phyloP scores from a whole-genome alignment of 2,329 filamentous ascomycete species.

The Fusarium duplospermum region DNA sequence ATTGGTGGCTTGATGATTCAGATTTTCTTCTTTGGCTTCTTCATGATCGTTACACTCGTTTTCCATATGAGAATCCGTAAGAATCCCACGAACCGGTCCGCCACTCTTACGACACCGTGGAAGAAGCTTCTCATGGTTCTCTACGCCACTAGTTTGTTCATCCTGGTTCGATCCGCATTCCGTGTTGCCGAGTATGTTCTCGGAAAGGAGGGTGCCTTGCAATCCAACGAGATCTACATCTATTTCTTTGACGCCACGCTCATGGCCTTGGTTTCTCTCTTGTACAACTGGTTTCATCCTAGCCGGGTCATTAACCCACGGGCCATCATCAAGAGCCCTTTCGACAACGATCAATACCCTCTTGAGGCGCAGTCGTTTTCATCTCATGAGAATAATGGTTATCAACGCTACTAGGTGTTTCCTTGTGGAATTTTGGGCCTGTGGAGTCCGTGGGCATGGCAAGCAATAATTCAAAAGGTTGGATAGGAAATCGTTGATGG shows the following conservation, averaged over 20 bases:
- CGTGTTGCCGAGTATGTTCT: conserved; percentile 55
- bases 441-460: not conserved
- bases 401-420: not conserved
- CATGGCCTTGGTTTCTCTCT: conserved; percentile 41
- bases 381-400: not conserved
- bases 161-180: conserved; percentile 54
- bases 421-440: not conserved
- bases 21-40: conserved; percentile 64
- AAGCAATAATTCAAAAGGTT: not conserved
- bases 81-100: not conserved
- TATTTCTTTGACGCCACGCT: conserved; percentile 51
- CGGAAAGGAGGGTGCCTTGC: conserved; percentile 46
- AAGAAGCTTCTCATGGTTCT: conserved; percentile 41
- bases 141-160: conserved; percentile 42
- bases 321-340: not conserved
- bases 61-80: conserved; percentile 53
- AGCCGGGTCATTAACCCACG: not conserved
- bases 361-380: not conserved
- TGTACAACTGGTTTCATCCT: conserved; percentile 34
- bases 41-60: conserved; percentile 57
- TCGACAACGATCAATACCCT: not conserved
- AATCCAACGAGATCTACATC: conserved; percentile 48
- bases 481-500: not conserved
- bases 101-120: conserved; percentile 38
- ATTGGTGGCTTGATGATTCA: conserved; percentile 65